A percentile compares a stretch with the other conserved stretches of the same genome.
Evolutionary conservation across 306 rosid genomes (phyloP).

Genomic region (Cucurbita pepo): DNA sequence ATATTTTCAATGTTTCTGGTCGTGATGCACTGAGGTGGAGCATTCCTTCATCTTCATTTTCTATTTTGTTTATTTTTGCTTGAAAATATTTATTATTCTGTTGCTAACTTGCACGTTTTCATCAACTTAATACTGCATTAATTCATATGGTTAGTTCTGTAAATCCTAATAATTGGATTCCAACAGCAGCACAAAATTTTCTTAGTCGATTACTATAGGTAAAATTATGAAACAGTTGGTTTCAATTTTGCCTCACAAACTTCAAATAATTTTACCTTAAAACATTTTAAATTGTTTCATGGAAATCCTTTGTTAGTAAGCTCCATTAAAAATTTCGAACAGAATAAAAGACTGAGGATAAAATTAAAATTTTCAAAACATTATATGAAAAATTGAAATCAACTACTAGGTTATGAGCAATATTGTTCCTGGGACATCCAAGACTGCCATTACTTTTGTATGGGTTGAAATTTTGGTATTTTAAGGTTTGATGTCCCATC

Average conservation of each 20-base stretch:
- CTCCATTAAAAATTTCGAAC: neutral
- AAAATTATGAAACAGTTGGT: neutral
- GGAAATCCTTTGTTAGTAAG: neutral
- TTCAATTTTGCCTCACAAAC: neutral
- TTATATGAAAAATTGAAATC: neutral
- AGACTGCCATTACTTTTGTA: neutral
- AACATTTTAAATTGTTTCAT: neutral
- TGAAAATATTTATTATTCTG: neutral
- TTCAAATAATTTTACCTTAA: neutral
- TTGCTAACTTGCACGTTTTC: neutral
- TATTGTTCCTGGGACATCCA: too few relatives aligned
- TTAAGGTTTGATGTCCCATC: neutral
- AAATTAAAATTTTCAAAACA: neutral
- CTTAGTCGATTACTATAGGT: neutral
- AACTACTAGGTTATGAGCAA: neutral
- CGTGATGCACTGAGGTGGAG: slow-evolving; percentile 47
- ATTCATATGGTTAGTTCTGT: neutral
- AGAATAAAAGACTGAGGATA: neutral
- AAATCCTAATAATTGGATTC: neutral
- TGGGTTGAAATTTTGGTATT: neutral
- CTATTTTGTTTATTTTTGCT: neutral
- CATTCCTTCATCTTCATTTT: neutral
- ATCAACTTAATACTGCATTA: neutral
- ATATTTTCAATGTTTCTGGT: slow-evolving; percentile 41
- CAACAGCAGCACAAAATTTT: neutral